A percentile compares a stretch with the other conserved stretches of the same genome.
These are phyloP conservation scores for Stipa capillata DNA, from an alignment of 176 grass and related monocot genomes.

Conservation along the genomic window DNA sequence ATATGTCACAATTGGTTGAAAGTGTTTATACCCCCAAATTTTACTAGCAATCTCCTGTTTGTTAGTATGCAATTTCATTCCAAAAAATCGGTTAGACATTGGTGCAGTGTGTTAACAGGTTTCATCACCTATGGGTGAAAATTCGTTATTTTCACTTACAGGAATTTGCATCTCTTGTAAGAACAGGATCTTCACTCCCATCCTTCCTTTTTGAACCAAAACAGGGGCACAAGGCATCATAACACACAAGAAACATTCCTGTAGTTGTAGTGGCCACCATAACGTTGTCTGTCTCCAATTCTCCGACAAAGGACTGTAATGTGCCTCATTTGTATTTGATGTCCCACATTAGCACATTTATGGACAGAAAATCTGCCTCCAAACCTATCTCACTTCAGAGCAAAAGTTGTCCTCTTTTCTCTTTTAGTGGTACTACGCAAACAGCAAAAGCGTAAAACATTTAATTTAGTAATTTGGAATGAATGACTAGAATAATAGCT, in stretches of 20 bases:
- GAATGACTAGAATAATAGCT: neutral
- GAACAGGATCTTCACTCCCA: slow-evolving; percentile 66
- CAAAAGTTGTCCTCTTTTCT: neutral
- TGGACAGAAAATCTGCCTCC: neutral
- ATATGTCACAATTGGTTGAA: slow-evolving; percentile 12
- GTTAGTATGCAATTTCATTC: slow-evolving; percentile 1
- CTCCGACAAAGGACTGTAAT: neutral
- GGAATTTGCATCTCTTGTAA: slow-evolving; percentile 34
- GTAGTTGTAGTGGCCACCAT: slow-evolving; percentile 45
- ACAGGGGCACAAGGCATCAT: slow-evolving; percentile 63
- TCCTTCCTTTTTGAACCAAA: slow-evolving; percentile 53
- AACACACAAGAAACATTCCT: slow-evolving; percentile 60
- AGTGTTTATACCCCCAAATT: too few relatives aligned
- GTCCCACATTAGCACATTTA: slow-evolving; percentile 16
- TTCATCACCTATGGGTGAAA: neutral
- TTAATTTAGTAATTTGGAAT: slow-evolving; percentile 3
- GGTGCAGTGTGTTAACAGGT: neutral
- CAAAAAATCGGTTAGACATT: neutral
- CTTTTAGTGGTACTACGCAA: slow-evolving; percentile 5
- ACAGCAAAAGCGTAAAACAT: neutral
- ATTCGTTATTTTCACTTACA: slow-evolving; percentile 32
- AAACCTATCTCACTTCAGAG: neutral
- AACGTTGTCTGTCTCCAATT: slow-evolving; percentile 17
- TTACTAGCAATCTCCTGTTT: too few relatives aligned
- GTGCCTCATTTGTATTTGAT: slow-evolving; percentile 28